Base-by-base conservation (phyloP, 2,329 filamentous ascomycete species). In the Xylariaceae sp. region DNA sequence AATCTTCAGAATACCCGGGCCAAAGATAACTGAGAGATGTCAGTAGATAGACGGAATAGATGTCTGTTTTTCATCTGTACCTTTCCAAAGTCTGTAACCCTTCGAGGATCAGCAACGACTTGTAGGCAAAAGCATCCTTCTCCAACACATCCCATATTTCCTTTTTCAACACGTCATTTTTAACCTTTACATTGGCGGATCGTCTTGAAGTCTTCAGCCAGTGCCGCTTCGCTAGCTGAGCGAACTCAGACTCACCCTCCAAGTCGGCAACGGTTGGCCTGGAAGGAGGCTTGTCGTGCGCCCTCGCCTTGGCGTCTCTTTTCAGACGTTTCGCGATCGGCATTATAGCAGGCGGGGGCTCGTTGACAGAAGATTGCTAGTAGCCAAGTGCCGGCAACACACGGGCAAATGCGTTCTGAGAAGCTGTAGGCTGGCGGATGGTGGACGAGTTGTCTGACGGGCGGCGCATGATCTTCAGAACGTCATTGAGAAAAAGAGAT, bases 81-180 rank as follows among this genome's bases (percentile, higher is more conserved):
- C 59, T 88, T 71, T 99, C 94, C 55, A 99, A 74, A 40, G 92
- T 84, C 74, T 96, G 94, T 63, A 97, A 73, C 63, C 91, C 92
- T 72, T 99, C 94, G 51, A 99, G 79, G 22, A 89, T 81, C 60
- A 95, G 76, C 19, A 99, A 79, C 5, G 87, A 87, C 68, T 84
- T 87, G 69, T 87, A 84, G 32, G 83, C 78, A 67, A 96, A 97
- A 51, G 82, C 80, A 51, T 91, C 88, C 60, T 85, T 84, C 72
- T 96, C 91, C 63, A 99, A 74, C 51, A 84, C 80, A 70, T 95
- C 89, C 91, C 92, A 99, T 54, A 99, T 85, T 66, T 89, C 84
- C 63, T 84, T 82, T 75, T 95, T 95, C 66, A 99, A 74, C 44
- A 95, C 83, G 59, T 95, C 87, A 47, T 89, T 92, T 72, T 89